These are phyloP conservation scores for Aureobasidium sp. DNA, from an alignment of 2,329 filamentous ascomycete genomes.

Conservation along the genomic window DNA sequence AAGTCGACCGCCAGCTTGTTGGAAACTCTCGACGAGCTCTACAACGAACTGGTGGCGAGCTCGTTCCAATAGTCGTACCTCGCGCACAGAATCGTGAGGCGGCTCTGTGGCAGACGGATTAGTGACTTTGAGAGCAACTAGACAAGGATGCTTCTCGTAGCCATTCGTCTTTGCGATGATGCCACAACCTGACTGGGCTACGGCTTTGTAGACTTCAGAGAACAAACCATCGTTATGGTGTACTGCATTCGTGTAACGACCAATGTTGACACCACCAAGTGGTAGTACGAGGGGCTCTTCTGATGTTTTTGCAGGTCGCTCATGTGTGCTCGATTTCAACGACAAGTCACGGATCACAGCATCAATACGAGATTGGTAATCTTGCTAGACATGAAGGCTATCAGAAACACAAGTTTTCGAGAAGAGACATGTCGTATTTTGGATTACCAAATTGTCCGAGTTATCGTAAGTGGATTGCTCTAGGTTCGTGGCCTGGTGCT, in stretches of 20 bases:
- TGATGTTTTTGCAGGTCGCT: slow-evolving; percentile 10
- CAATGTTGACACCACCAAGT: slow-evolving; percentile 36
- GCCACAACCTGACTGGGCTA: slow-evolving; percentile 25
- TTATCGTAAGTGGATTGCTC: slow-evolving; percentile 2
- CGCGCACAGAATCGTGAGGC: slow-evolving; percentile 74
- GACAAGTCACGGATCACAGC: not conserved
- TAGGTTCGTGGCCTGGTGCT: not conserved
- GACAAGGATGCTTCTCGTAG: not conserved
- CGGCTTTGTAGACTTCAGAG: slow-evolving; percentile 70
- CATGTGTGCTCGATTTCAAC: not conserved
- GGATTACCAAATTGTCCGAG: not conserved
- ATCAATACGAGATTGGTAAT: slow-evolving; percentile 3
- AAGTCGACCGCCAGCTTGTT: slow-evolving; percentile 59
- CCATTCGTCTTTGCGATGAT: not conserved
- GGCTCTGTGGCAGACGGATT: slow-evolving; percentile 61
- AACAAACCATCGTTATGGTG: slow-evolving; percentile 62
- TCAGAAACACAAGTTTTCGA: not conserved
- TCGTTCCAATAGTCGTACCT: slow-evolving; percentile 62
- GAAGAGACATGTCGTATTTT: not conserved
- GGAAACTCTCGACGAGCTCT: slow-evolving; percentile 62
- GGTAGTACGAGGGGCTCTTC: slow-evolving; percentile 13
- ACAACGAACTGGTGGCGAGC: slow-evolving; percentile 54
- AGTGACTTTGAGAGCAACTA: slow-evolving; percentile 72
- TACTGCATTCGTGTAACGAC: slow-evolving; percentile 47
- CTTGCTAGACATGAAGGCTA: not conserved